Conservation (phyloP, 2,329 filamentous ascomycete species). For the Graphiopsis chlorocephala region DNA sequence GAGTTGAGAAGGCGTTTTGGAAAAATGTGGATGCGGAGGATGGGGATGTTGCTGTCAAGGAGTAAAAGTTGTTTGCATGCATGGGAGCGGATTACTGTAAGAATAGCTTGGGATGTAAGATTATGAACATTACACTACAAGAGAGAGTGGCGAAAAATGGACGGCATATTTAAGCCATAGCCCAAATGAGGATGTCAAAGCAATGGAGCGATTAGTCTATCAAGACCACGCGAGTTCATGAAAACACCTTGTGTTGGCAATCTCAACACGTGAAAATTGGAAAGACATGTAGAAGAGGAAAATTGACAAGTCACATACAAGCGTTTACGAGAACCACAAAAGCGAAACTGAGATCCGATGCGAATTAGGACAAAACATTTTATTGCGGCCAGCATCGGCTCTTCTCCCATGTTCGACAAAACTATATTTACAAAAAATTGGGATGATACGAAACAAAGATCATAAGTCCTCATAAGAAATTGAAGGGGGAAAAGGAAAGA, state of each 20-base stretch:
- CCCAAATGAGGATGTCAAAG: not conserved
- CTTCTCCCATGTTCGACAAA: not conserved
- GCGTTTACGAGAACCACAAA: not conserved
- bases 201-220: no score
- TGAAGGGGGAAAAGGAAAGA: not conserved
- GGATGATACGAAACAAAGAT: conserved; percentile 6
- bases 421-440: not conserved
- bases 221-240: not conserved
- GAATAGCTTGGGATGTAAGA: conserved; percentile 1
- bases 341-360: not conserved
- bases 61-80: not conserved
- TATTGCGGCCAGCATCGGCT: not conserved
- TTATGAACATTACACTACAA: not conserved
- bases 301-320: not conserved
- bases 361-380: not conserved
- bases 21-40: conserved; percentile 34
- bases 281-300: not conserved
- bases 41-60: conserved; percentile 12
- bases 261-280: not conserved
- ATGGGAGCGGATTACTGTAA: not conserved
- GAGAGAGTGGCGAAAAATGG: not conserved
- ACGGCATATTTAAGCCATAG: not conserved
- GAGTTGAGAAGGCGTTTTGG: conserved; percentile 51
- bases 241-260: not conserved
- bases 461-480: not conserved